Percentiles rank a stretch among this genome's conserved stretches.
phyloP scores from a whole-genome alignment of 176 grass and related monocot genomes.

The Dendrocalamus sinicus region DNA sequence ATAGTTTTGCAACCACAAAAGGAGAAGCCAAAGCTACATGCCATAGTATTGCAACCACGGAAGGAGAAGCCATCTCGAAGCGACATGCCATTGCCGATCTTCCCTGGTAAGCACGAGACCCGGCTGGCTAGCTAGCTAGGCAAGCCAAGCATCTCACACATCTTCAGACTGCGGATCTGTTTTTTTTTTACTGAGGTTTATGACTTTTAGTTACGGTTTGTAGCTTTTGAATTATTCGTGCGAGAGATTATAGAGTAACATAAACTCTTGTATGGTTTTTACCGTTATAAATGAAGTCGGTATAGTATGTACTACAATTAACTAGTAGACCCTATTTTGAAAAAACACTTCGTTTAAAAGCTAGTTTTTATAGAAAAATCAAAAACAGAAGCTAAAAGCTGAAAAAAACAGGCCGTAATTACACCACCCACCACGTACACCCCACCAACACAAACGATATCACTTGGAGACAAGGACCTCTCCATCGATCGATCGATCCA shows the following conservation, averaged over 20 bases:
- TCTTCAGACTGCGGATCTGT: not conserved
- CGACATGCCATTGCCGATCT: constrained; percentile 47
- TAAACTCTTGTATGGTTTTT: too few species aligned
- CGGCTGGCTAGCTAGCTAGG: not conserved
- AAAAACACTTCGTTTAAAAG: too few species aligned
- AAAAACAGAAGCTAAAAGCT: too few species aligned
- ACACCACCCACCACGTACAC: constrained; percentile 10
- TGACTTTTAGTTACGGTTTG: too few species aligned
- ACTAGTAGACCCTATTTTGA: too few species aligned
- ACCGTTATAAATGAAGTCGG: too few species aligned
- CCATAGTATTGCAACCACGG: not conserved
- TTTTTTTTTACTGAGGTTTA: too few species aligned
- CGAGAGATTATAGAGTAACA: too few species aligned
- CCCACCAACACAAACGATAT: constrained; percentile 37
- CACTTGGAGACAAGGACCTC: constrained; percentile 40
- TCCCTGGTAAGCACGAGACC: constrained; percentile 37
- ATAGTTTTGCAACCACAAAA: too few species aligned
- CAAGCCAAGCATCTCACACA: not conserved
- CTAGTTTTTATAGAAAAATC: not conserved
- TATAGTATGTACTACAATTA: too few species aligned
- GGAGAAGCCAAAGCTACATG: too few species aligned
- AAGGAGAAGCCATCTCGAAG: not conserved
- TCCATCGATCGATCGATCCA: not conserved
- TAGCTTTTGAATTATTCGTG: too few species aligned
- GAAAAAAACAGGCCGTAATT: not conserved